Evolutionary conservation across 805 yeast species (phyloP).

Genomic region (Metschnikowia hibisci): DNA sequence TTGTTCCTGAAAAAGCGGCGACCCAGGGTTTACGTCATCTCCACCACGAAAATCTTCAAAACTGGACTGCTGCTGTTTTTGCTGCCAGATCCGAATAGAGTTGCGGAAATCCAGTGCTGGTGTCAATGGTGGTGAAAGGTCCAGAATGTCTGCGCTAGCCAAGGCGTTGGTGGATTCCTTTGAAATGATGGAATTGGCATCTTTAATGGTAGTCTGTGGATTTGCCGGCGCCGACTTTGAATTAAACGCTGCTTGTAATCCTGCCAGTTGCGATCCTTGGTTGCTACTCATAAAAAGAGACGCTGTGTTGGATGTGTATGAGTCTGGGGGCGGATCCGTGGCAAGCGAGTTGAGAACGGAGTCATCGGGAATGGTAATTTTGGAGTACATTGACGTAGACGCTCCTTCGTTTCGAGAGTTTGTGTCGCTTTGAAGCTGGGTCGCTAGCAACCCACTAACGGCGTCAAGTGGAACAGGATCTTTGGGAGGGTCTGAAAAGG

Average conservation of each 20-base stretch:
- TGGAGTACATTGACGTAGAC: neutral
- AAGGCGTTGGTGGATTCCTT: constrained; percentile 18
- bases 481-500: neutral
- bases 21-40: neutral
- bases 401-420: too few relatives aligned
- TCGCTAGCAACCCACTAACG: constrained; percentile 1
- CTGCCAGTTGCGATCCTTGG: constrained; percentile 1
- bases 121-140: constrained; percentile 11
- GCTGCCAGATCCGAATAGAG: constrained; percentile 19
- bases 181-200: constrained; percentile 41
- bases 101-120: constrained; percentile 14
- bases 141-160: constrained; percentile 3
- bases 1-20: neutral
- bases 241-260: constrained; percentile 32
- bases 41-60: constrained; percentile 1
- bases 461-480: neutral
- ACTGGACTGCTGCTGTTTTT: constrained; percentile 7
- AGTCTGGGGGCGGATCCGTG: neutral
- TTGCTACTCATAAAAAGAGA: neutral
- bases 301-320: neutral
- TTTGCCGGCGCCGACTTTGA: constrained; percentile 46
- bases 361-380: neutral
- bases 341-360: neutral
- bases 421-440: neutral
- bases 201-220: constrained; percentile 50